These are phyloP conservation scores for Pyrus communis DNA, from an alignment of 306 rosid genomes.

Conservation along the genomic window DNA sequence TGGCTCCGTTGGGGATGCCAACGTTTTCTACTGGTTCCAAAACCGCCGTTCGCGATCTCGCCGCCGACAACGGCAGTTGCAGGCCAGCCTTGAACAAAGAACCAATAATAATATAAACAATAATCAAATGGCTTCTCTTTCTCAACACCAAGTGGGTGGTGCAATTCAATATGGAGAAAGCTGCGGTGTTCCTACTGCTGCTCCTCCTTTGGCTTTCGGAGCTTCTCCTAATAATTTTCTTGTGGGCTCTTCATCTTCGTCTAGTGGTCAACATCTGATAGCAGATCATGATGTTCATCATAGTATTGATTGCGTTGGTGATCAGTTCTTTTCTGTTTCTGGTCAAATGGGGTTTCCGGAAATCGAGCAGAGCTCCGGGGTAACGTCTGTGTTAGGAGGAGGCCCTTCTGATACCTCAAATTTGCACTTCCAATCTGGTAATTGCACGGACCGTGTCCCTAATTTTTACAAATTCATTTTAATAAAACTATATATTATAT, in stretches of 20 bases:
- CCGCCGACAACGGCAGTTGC: constrained; percentile 90
- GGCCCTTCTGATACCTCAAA: constrained; percentile 30
- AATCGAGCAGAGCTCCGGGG: constrained; percentile 39
- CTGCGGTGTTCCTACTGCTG: neutral
- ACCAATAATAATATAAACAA: neutral
- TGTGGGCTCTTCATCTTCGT: constrained; percentile 35
- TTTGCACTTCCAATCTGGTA: constrained; percentile 57
- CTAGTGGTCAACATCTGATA: constrained; percentile 16
- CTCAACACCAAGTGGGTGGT: constrained; percentile 18
- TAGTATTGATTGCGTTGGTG: constrained; percentile 7
- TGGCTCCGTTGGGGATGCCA: constrained; percentile 82
- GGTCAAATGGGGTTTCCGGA: constrained; percentile 49
- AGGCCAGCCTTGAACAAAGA: constrained; percentile 44
- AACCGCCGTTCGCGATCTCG: constrained; percentile 92
- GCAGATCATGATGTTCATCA: constrained; percentile 5
- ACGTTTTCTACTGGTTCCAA: constrained; percentile 97
- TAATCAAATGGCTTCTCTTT: neutral
- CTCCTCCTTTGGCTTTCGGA: constrained; percentile 11
- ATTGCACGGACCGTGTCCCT: constrained; percentile 19
- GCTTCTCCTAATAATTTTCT: constrained; percentile 8
- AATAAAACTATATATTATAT: neutral
- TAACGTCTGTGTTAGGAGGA: constrained; percentile 30
- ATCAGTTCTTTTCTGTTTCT: constrained; percentile 31
- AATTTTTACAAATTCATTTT: neutral
- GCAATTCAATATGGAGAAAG: constrained; percentile 28